These are phyloP conservation scores for Bothriochloa decipiens DNA, from an alignment of 176 grass and related monocot species.

Conservation along the genomic window DNA sequence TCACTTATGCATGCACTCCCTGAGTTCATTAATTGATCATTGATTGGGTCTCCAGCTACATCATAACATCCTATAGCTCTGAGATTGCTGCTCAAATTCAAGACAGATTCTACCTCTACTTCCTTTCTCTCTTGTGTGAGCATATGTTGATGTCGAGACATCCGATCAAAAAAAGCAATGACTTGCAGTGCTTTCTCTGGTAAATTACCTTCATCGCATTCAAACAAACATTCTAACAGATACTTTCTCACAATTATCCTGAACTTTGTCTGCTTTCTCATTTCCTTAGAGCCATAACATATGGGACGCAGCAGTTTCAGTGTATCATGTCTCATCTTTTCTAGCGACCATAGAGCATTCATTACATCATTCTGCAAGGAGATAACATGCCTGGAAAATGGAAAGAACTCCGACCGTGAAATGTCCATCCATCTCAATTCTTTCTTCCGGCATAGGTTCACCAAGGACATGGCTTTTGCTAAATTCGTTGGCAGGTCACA, in stretches of 20 bases:
- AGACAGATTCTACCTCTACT: slow-evolving; percentile 27
- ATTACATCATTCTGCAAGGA: slow-evolving; percentile 32
- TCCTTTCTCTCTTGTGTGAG: slow-evolving; percentile 6
- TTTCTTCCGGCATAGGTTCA: slow-evolving; percentile 18
- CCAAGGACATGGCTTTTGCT: slow-evolving; percentile 27
- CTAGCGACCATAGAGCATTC: slow-evolving; percentile 25
- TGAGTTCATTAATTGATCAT: background rate
- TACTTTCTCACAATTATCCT: slow-evolving; percentile 11
- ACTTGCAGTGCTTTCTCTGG: slow-evolving; percentile 22
- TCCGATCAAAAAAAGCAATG: slow-evolving; percentile 26
- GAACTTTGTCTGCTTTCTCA: background rate
- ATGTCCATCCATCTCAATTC: slow-evolving; percentile 17
- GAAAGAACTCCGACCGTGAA: slow-evolving; percentile 15
- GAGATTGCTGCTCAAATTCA: slow-evolving; percentile 41
- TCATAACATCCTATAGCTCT: slow-evolving; percentile 31
- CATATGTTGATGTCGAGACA: background rate
- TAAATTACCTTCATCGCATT: slow-evolving; percentile 39
- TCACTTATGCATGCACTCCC: slow-evolving; percentile 3
- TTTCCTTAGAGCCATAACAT: background rate
- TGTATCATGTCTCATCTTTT: background rate
- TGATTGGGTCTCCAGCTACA: slow-evolving; percentile 5
- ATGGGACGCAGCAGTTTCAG: slow-evolving; percentile 18
- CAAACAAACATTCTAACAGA: slow-evolving; percentile 44
- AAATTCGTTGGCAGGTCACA: slow-evolving; percentile 19
- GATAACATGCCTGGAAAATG: slow-evolving; percentile 1